phyloP scores from a whole-genome alignment of 2,329 filamentous ascomycete genomes.

The Ceratocystis destructans region DNA sequence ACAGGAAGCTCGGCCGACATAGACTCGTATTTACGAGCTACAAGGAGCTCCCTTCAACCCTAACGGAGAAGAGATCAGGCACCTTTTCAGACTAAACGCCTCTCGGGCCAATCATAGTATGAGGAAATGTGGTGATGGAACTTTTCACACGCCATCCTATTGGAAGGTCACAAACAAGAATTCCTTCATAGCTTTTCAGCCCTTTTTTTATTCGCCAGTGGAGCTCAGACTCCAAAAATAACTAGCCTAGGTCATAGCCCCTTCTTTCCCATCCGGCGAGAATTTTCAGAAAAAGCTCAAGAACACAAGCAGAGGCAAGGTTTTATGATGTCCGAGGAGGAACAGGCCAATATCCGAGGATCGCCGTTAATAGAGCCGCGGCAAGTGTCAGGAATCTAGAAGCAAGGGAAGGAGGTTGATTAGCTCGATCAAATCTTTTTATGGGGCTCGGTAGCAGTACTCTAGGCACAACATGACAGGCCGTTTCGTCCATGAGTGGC shows the following conservation, averaged over 20 bases:
- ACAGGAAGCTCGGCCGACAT: constrained; percentile 11
- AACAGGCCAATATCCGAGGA: constrained; percentile 11
- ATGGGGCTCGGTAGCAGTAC: not conserved
- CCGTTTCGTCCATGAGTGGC: too few species aligned
- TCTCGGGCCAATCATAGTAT: not conserved
- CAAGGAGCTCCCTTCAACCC: not conserved
- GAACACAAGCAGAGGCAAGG: not conserved
- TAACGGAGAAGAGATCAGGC: not conserved
- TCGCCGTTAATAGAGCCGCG: not conserved
- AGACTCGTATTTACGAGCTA: constrained; percentile 15
- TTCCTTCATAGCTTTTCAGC: not conserved
- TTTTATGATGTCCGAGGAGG: constrained; percentile 1
- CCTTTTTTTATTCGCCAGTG: not conserved
- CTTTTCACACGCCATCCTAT: not conserved
- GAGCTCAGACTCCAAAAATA: not conserved
- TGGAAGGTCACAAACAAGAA: not conserved
- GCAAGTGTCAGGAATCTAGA: not conserved
- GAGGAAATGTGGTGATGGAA: not conserved
- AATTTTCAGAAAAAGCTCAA: not conserved
- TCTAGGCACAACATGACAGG: not conserved
- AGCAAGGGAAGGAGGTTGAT: not conserved
- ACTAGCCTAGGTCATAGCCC: not conserved
- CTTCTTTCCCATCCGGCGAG: not conserved
- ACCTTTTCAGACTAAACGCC: not conserved
- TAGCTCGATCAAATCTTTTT: not conserved